Percentiles rank a stretch among this genome's conserved stretches.
phyloP scores from a whole-genome alignment of 1,139 yeast species.

The Waltiozyma sp. region DNA sequence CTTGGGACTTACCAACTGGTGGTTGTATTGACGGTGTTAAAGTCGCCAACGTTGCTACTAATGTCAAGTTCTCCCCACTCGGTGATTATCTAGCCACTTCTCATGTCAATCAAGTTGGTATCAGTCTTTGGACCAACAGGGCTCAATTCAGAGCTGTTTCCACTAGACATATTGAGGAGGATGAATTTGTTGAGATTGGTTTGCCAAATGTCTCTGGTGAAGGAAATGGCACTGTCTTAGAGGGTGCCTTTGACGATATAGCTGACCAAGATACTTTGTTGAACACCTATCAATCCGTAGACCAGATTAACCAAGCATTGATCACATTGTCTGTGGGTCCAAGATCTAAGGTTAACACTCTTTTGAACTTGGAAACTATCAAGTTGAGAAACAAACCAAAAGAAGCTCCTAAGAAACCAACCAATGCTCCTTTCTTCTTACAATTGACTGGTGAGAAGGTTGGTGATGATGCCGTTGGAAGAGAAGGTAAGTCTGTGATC shows the following conservation, averaged over 20 bases:
- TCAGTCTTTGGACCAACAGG: conserved; percentile 84
- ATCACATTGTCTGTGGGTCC: conserved; percentile 73
- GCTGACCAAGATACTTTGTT: conserved; percentile 19
- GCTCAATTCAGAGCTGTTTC: conserved; percentile 69
- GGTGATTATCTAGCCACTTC: conserved; percentile 92
- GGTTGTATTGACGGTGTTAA: conserved; percentile 90
- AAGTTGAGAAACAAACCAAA: conserved; percentile 81
- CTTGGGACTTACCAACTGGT: conserved; percentile 98
- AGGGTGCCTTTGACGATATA: conserved; percentile 57
- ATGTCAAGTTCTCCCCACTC: conserved; percentile 70
- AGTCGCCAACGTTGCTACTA: conserved; percentile 70
- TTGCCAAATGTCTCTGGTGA: conserved; percentile 79
- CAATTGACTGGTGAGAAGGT: conserved; percentile 52
- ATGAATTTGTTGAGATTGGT: conserved; percentile 49
- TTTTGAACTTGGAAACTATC: conserved; percentile 74
- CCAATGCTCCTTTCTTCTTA: conserved; percentile 73
- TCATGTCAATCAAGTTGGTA: conserved; percentile 85
- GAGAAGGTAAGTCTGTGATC: conserved; percentile 29
- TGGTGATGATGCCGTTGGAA: conserved; percentile 58
- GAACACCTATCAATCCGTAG: conserved; percentile 40
- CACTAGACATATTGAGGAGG: conserved; percentile 67
- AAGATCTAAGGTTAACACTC: conserved; percentile 65
- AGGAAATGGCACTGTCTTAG: conserved; percentile 65
- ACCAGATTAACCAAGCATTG: conserved; percentile 54
- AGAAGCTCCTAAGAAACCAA: conserved; percentile 82